These are phyloP conservation scores for Botrytis pseudocinerea DNA, from an alignment of 2,329 filamentous ascomycete species.

Conservation along the genomic window DNA sequence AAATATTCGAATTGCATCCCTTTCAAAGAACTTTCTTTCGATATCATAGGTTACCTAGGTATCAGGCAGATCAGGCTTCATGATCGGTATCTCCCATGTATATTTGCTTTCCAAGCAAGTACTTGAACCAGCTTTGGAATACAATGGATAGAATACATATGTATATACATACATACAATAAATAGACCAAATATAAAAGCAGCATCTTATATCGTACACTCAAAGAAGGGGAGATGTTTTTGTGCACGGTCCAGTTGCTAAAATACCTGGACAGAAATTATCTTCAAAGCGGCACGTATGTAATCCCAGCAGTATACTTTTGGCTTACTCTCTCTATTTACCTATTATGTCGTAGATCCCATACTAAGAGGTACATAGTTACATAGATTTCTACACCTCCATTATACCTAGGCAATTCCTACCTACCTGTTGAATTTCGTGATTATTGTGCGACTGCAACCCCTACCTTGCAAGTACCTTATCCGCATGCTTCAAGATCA, in stretches of 20 bases:
- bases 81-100: not conserved
- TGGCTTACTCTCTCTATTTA: not conserved
- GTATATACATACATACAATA: too few relatives aligned
- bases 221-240: not conserved
- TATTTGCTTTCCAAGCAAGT: not conserved
- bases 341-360: not conserved
- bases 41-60: not conserved
- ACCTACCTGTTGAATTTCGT: not conserved
- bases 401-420: not conserved
- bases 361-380: not conserved
- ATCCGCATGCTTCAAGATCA: constrained; percentile 1
- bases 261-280: not conserved
- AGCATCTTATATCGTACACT: not conserved
- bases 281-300: not conserved
- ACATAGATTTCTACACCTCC: not conserved
- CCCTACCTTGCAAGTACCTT: not conserved
- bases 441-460: not conserved
- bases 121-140: not conserved
- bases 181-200: not conserved
- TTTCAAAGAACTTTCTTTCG: not conserved
- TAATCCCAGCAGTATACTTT: not conserved
- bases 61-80: not conserved
- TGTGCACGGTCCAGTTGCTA: constrained; percentile 5
- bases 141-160: not conserved
- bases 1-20: too few relatives aligned